phyloP scores from a whole-genome alignment of 805 yeast genomes.

The Kazachstania viticola region DNA sequence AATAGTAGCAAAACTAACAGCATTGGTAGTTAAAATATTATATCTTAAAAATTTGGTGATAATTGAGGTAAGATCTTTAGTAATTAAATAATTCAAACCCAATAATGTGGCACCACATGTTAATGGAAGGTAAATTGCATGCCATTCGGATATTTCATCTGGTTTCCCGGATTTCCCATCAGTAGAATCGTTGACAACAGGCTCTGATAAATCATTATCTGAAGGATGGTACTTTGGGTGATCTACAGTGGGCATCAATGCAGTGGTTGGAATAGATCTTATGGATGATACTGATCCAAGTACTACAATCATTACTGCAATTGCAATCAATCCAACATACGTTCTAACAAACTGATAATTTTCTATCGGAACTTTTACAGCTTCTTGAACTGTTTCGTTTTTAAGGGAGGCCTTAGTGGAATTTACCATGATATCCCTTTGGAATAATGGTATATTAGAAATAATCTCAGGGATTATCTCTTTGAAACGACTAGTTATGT shows the following conservation, averaged over 20 bases:
- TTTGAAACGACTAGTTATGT: too few relatives aligned
- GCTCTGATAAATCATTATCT: slow-evolving; percentile 25
- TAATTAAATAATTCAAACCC: background rate
- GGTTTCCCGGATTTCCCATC: too few relatives aligned
- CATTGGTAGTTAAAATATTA: background rate
- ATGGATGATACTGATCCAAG: slow-evolving; percentile 29
- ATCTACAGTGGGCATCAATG: slow-evolving; percentile 24
- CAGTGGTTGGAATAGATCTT: slow-evolving; percentile 19
- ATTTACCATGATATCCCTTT: too few relatives aligned
- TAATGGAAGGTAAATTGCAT: background rate
- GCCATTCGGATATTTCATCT: slow-evolving; percentile 5
- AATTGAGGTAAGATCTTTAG: background rate
- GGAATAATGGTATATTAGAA: too few relatives aligned
- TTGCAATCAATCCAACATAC: slow-evolving; percentile 4
- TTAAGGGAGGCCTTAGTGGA: too few relatives aligned
- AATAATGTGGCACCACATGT: background rate
- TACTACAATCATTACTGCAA: slow-evolving; percentile 22
- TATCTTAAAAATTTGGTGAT: too few relatives aligned
- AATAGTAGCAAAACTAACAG: background rate
- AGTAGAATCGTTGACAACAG: background rate
- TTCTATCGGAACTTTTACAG: background rate
- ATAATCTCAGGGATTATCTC: too few relatives aligned
- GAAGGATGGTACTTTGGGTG: slow-evolving; percentile 34
- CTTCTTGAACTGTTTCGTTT: too few relatives aligned
- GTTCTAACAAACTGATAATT: too few relatives aligned